Evolutionary conservation across 352 stramenopile genomes (phyloP).

Genomic region (Hyaloperonospora arabidopsidis): DNA sequence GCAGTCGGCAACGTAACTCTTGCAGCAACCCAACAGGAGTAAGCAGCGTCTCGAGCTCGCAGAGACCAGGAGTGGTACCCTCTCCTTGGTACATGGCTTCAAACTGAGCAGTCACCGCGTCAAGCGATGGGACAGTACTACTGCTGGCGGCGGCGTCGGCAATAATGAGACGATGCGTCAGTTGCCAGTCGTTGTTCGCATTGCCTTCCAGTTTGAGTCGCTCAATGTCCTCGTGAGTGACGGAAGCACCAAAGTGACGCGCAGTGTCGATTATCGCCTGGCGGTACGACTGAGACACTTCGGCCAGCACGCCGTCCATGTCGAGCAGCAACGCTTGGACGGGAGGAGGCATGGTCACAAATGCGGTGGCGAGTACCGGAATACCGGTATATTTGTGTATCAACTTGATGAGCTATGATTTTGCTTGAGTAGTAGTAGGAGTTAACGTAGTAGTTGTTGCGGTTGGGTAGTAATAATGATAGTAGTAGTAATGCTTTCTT

Average conservation of each 20-base stretch:
- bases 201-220: constrained; percentile 89
- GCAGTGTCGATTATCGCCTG: constrained; percentile 86
- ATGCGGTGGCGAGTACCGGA: too few species aligned
- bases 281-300: constrained; percentile 93
- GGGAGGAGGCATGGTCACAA: constrained; percentile 11
- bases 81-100: constrained; percentile 93
- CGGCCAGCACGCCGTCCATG: constrained; percentile 96
- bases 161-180: constrained; percentile 87
- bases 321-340: constrained; percentile 88
- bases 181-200: constrained; percentile 97
- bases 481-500: too few species aligned
- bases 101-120: constrained; percentile 90
- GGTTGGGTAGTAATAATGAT: too few species aligned
- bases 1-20: constrained; percentile 73
- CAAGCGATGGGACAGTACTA: constrained; percentile 48
- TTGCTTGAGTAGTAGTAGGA: too few species aligned
- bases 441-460: too few species aligned
- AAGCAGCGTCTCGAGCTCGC: constrained; percentile 88
- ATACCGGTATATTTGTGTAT: too few species aligned
- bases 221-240: constrained; percentile 87
- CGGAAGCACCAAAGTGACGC: constrained; percentile 72
- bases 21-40: constrained; percentile 75
- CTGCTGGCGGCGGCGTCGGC: constrained; percentile 13
- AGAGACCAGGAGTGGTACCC: constrained; percentile 59
- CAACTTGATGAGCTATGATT: too few species aligned